phyloP scores from a whole-genome alignment of 768 basidiomycete genomes.

The Calocybe gangraenosa region DNA sequence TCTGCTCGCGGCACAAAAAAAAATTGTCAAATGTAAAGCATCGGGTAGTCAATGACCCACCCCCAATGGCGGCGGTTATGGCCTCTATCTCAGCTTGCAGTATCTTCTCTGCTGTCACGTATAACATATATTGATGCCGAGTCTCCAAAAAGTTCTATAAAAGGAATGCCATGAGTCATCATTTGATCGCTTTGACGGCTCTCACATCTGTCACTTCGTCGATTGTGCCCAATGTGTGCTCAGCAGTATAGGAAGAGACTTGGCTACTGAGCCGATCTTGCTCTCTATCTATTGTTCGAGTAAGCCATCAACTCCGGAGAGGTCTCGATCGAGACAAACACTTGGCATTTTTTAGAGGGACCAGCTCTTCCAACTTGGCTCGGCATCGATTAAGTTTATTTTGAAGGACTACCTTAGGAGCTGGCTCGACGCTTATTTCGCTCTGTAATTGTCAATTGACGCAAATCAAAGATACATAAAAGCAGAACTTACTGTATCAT shows the following conservation, averaged over 20 bases:
- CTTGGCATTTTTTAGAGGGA: slow-evolving; percentile 53
- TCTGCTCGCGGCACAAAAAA: slow-evolving; percentile 43
- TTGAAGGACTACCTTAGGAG: slow-evolving; percentile 76
- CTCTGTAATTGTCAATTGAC: slow-evolving; percentile 32
- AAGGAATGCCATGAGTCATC: slow-evolving; percentile 16
- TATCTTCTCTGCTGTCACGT: slow-evolving; percentile 50
- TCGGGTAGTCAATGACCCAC: slow-evolving; percentile 32
- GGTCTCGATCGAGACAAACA: slow-evolving; percentile 35
- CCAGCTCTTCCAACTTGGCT: slow-evolving; percentile 59
- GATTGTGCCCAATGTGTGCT: slow-evolving; percentile 48
- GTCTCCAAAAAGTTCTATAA: slow-evolving; percentile 59
- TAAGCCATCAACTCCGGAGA: slow-evolving; percentile 9
- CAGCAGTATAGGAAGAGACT: slow-evolving; percentile 41
- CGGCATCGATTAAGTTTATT: slow-evolving; percentile 65
- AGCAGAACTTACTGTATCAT: slow-evolving; percentile 63
- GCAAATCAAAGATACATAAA: background rate
- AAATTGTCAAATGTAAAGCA: slow-evolving; percentile 1
- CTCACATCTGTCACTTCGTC: slow-evolving; percentile 59
- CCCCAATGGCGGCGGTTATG: slow-evolving; percentile 58
- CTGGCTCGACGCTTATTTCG: slow-evolving; percentile 60
- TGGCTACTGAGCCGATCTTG: slow-evolving; percentile 44
- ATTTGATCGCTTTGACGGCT: slow-evolving; percentile 7
- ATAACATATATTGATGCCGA: slow-evolving; percentile 53
- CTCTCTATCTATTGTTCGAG: slow-evolving; percentile 43
- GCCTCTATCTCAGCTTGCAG: slow-evolving; percentile 63